Evolutionary conservation across 768 basidiomycete genomes (phyloP), one percentile per base, ranked within the genome.

Genomic region (Rhodotorula diobovata): DNA sequence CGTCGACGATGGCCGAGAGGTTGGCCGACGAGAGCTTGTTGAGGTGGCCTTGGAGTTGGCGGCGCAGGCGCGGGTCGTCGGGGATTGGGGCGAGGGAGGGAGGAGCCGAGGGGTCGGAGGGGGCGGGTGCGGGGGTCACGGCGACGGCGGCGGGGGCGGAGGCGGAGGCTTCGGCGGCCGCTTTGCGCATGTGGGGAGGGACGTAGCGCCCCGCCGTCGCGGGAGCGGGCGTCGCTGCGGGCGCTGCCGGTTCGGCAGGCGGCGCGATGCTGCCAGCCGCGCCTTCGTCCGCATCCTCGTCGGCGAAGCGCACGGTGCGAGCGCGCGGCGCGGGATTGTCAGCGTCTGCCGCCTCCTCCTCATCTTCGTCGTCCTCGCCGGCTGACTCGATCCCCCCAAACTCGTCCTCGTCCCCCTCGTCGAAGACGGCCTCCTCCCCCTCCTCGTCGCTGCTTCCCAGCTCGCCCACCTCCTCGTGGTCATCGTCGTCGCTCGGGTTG

Each of bases 141-240:
- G 41, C 8, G 41, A 2, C 41, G 7, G 34, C 10, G 51, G 25
- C 51, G 10, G 7, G 37, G 20, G 67, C 7, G 5, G 58, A 25
- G 37, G 50, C 35, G 50, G 45, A 6, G 2, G 63, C 37, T 16
- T 51, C 46, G 10, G 64, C 60, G n/a, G 41, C 51, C 6, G 68
- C 62, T 58, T 67, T 55, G 48, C 91, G 85, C 5, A 92, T 81
- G 76, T 90, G 87, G 2, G 93, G 92, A 1, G 93, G 92, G n/a
- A 93, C 80, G 78, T 95, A 96, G 35, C 84, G 83, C 11, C 66
- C 61, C 2, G 48, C 30, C 34, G 55, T 37, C n/a, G n/a, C n/a
- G 10, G 71, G 28, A 15, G 72, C 37, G 30, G 43, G n/a, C 32
- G 56, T 23, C 1, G 69, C 6, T 25, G 72, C 35, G 25, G 68